Percentiles rank a stretch among this genome's conserved stretches.
Conservation (phyloP, 371 early-diverging fungal genomes). For the Mortierella sp. region DNA sequence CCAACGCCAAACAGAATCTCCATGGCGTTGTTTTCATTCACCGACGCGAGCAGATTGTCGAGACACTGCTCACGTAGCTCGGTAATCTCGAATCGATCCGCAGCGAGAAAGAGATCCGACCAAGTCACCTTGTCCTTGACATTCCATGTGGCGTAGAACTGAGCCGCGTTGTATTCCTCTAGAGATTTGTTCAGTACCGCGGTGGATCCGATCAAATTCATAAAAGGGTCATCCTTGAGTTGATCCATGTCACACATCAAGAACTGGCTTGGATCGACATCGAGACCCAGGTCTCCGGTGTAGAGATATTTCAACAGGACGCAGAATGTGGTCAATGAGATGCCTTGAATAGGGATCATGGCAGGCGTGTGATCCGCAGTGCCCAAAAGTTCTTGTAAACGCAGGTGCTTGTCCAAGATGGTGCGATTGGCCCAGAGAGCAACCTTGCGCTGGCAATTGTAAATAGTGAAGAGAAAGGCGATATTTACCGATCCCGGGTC, state of each 20-base stretch:
- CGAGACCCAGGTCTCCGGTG: too few species aligned
- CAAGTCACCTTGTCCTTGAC: slow-evolving; percentile 3
- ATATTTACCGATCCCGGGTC: slow-evolving; percentile 9
- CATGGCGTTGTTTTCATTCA: slow-evolving; percentile 2
- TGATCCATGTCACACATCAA: too few species aligned
- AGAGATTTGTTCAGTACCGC: too few species aligned
- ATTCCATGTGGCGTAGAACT: not conserved
- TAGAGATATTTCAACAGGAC: too few species aligned
- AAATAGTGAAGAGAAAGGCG: slow-evolving; percentile 3
- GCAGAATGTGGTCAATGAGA: too few species aligned
- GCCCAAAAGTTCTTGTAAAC: not conserved
- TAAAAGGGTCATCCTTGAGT: too few species aligned
- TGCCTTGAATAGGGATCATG: too few species aligned
- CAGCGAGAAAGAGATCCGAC: slow-evolving; percentile 2
- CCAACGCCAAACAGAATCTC: slow-evolving; percentile 21
- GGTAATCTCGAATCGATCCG: slow-evolving; percentile 7
- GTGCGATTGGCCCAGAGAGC: slow-evolving; percentile 8
- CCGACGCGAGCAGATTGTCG: slow-evolving; percentile 1
- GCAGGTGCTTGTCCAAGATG: not conserved
- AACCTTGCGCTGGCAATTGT: not conserved
- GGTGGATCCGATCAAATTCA: too few species aligned
- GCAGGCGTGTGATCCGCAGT: too few species aligned
- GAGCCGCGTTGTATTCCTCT: not conserved
- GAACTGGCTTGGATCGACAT: too few species aligned
- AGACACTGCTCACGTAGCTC: slow-evolving; percentile 1